Base-by-base conservation (phyloP, 208 protist genomes). In the Wallacemonas collosoma region DNA sequence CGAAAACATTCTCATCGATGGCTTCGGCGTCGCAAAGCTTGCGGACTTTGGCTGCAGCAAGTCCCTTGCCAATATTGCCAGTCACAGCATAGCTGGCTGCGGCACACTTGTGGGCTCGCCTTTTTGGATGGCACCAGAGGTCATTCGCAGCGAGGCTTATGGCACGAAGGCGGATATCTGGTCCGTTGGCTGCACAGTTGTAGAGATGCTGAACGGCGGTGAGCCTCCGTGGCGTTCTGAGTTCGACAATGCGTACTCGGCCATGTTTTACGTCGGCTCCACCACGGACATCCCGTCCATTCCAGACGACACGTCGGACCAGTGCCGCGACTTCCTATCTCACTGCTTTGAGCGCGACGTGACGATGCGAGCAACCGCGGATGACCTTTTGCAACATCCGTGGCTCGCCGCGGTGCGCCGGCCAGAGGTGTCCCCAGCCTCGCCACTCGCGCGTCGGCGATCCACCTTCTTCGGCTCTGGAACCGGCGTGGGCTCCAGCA, bases 141-240 rank as follows among this genome's bases (percentile, higher is more conserved):
- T 93, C 38, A 93, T 97, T 57, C 85, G 86, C 43, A 94, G 83
- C 58, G 89, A 94, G 68, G 79, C 83, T 1, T 94, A 94, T 74
- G 90, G 86, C 73, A 92, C 83, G 35, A 92, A 92, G 74, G 91
- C 93, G 15, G 95, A 98, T 71, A 96, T 97, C 53, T 98, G 93
- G 95, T 97, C 92, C 7, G 90, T 94, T 11, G 95, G 95, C 54
- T 98, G 95, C 79, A 98, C 94, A 3, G 89, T 93, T 0, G 92
- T 98, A 0, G 95, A 98, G 71, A 93, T 98, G 92, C 83, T 95
- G 44, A 95, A 95, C 73, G 85, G 90, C 43, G 87, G 87, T 14
- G 76, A 86, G 57, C 87, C 87, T 3, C 90, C 90, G 75, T 93
- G 87, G 90, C 73, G 79, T 2, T 79, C 90, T 54, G 79, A 89